Evolutionary conservation across 805 yeast species (phyloP), one percentile per base, ranked within the genome.

Genomic region (Candida adriatica): DNA sequence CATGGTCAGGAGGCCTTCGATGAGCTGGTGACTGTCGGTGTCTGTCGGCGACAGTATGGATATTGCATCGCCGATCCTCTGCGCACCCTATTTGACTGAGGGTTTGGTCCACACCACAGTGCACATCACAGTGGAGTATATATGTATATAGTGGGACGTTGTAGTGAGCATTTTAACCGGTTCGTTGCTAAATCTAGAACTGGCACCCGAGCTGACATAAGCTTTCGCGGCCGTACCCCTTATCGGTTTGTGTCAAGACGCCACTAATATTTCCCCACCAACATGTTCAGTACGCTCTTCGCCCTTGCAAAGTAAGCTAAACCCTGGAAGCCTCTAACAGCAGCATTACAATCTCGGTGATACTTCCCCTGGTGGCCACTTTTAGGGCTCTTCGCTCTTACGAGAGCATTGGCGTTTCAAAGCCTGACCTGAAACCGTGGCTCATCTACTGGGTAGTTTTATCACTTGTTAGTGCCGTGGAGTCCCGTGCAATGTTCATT

Each of bases 361-460:
- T 65, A 8, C 73, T 75, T 53, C 87, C 87, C 3, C 53, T 72
- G 11, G 51, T 73, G 37, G 80, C 80, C 30, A 73, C 85, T 4
- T 77, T 63, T 55, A 68, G 62, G 39, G 75, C 85, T 2, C 61
- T 75, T 34, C 66, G 69, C 33, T 44, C 28, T 61, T 64, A 34
- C 11, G 33, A 43, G 8, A 17, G 9, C 9, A 21, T 31, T 15
- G 20, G 11, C 3, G 6, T 28, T 4, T 18, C 30, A 6, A 23
- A 14, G 5, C 4, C 31, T 8, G 28, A 26, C 13, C 33, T 35
- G 35, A 38, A 33, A 27, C 62, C 69, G 8, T 69, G 78, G 72
- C 55, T 70, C 21, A 58, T 65, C 35, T 77, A 81, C 55, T 85
- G 95, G 94, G 62, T 79, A 9, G 75, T 80, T 1, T 55, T 68